Percentiles rank a stretch among this genome's conserved stretches.
phyloP scores from a whole-genome alignment of 345 rosid genomes.

The Raphanus raphanistrum region DNA sequence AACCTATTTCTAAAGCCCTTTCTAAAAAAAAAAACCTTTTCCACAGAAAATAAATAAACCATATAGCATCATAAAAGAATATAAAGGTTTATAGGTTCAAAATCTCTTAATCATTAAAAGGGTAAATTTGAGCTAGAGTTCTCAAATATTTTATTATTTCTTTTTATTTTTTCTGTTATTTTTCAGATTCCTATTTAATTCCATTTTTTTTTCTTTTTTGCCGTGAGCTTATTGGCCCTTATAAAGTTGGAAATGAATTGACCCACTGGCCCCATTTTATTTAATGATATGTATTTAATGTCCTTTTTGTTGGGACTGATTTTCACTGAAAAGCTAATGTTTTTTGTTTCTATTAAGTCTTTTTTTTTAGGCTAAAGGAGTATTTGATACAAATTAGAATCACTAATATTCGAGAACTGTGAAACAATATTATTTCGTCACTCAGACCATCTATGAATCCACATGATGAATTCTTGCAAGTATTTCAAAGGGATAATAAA shows the following conservation, averaged over 20 bases:
- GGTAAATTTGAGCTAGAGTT: background rate
- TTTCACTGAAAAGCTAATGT: conserved; percentile 24
- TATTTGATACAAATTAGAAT: background rate
- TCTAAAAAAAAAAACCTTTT: too few relatives aligned
- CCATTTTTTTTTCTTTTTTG: background rate
- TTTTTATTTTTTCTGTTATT: background rate
- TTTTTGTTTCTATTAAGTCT: conserved; percentile 1
- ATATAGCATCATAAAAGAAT: background rate
- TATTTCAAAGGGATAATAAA: background rate
- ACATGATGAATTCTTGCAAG: background rate
- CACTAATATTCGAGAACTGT: background rate
- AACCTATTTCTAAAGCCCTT: background rate
- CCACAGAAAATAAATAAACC: background rate
- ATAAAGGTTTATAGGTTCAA: background rate
- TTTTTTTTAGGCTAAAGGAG: background rate
- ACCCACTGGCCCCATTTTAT: conserved; percentile 32
- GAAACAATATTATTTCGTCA: background rate
- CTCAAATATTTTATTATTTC: background rate
- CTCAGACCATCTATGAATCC: background rate
- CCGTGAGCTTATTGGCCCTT: conserved; percentile 29
- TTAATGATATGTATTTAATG: conserved; percentile 30
- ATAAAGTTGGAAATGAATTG: conserved; percentile 36
- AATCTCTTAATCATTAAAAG: background rate
- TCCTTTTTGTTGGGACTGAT: conserved; percentile 34
- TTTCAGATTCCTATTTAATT: conserved; percentile 20